Conservation (phyloP, 176 grass and related monocot genomes). For the Urochloa ruziziensis region DNA sequence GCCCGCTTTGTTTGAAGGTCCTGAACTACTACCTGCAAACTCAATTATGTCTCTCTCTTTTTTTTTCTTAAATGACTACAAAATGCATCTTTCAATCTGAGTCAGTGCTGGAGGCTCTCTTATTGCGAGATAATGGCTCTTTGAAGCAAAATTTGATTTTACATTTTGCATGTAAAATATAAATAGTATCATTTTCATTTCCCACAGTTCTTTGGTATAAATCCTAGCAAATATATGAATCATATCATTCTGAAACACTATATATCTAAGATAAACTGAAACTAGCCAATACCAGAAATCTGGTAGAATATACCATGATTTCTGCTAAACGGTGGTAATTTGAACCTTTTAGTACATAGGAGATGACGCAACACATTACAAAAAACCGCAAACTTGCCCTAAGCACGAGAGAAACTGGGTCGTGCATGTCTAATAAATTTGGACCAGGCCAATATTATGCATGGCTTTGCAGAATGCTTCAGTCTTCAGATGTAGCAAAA, state of each 20-base stretch:
- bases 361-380: not conserved
- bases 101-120: not conserved
- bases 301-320: not conserved
- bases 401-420: not conserved
- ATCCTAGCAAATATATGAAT: not conserved
- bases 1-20: not conserved
- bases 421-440: not conserved
- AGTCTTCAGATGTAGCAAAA: not conserved
- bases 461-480: constrained; percentile 4
- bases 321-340: not conserved
- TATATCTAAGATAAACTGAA: not conserved
- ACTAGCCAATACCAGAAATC: not conserved
- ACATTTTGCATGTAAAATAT: not conserved
- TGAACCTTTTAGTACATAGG: not conserved
- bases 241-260: not conserved
- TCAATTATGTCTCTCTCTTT: not conserved
- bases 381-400: not conserved
- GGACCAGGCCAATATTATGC: not conserved
- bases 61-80: too few species aligned
- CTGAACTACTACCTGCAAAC: constrained; percentile 5
- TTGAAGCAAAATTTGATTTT: not conserved
- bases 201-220: not conserved
- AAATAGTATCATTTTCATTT: not conserved
- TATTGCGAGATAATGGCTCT: not conserved
- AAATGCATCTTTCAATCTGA: not conserved